Evolutionary conservation across 805 yeast genomes (phyloP), one percentile per base, ranked within the genome.

Genomic region (Candida stauntonica): DNA sequence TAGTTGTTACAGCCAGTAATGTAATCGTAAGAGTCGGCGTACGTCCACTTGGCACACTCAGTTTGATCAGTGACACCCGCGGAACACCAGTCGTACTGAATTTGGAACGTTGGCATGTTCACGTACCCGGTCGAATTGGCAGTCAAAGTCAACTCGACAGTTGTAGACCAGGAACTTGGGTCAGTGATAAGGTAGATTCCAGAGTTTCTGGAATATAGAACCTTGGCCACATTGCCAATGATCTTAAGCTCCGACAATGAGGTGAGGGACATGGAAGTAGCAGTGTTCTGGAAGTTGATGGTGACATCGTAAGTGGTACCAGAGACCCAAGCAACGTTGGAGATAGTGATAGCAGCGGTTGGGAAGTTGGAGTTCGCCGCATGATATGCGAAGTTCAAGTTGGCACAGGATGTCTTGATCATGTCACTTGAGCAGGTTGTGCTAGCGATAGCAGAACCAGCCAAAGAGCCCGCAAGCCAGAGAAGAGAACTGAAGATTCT

Each of bases 1-100:
- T 37, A 32, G 35, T 45, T 40, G 26, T 44, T 26, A 31, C 57
- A 52, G 17, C 55, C 55, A 3, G 48, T 46, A 30, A 35, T 44
- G 38, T 51, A 45, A 21, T 51, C 55, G 30, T 52, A 54, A 8
- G 57, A 50, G 7, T 21, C 27, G 4, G 35, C 48, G 28, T 45
- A 54, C 1, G 20, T 31, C 55, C 57, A 52, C 1, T 14, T 24
- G 17, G 32, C 21, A 31, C 59, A 52, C 34, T 47, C 51, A 7
- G 43, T 15, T 24, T 34, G 11, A 24, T 48, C 51, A 17, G 46
- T 35, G 5, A 47, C 53, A 35, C 52, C 53, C n/a, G 56, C 43
- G 9, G 46, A 14, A 36, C 56, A 49, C 57, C 58, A 54, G 17
- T 54, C 55, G 28, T 29, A 52, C 35, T 54, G 55, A 15, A 54